Conservation (phyloP, 805 yeast species). For the Aciculoconidium aculeatum region DNA sequence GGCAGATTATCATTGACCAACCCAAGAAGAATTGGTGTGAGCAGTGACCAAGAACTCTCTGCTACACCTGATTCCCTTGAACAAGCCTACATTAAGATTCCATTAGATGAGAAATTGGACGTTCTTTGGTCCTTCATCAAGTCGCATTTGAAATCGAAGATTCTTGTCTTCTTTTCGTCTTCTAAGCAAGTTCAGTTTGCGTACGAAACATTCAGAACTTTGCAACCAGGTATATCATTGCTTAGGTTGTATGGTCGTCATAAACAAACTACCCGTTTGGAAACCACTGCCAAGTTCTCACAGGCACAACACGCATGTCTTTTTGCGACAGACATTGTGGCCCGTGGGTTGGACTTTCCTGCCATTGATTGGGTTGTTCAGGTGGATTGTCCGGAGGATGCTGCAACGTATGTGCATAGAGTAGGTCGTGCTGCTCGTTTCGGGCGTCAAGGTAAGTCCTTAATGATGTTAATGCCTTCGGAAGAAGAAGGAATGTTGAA, state of each 20-base stretch:
- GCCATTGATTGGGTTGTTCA: slow-evolving; percentile 94
- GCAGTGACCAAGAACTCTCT: slow-evolving; percentile 43
- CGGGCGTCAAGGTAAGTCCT: slow-evolving; percentile 76
- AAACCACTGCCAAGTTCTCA: slow-evolving; percentile 72
- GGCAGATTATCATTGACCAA: slow-evolving; percentile 70
- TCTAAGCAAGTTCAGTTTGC: slow-evolving; percentile 89
- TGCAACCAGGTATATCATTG: slow-evolving; percentile 89
- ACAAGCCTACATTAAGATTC: slow-evolving; percentile 72
- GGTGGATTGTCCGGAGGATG: slow-evolving; percentile 86
- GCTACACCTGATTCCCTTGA: slow-evolving; percentile 81
- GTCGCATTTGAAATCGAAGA: slow-evolving; percentile 73
- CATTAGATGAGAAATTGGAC: slow-evolving; percentile 77
- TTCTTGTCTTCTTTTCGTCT: slow-evolving; percentile 78
- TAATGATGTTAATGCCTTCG: slow-evolving; percentile 75
- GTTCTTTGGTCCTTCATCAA: slow-evolving; percentile 81
- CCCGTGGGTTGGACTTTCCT: slow-evolving; percentile 89
- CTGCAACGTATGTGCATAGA: slow-evolving; percentile 83
- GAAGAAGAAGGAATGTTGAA: slow-evolving; percentile 76
- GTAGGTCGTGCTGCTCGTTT: slow-evolving; percentile 89
- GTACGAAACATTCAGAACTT: slow-evolving; percentile 76
- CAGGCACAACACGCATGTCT: slow-evolving; percentile 75
- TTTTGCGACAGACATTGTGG: slow-evolving; percentile 87
- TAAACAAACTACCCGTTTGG: slow-evolving; percentile 83
- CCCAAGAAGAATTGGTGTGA: slow-evolving; percentile 45
- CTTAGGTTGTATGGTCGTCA: slow-evolving; percentile 85